phyloP scores from a whole-genome alignment of 371 early-diverging fungal genomes.

The Capillidium heterosporum region DNA sequence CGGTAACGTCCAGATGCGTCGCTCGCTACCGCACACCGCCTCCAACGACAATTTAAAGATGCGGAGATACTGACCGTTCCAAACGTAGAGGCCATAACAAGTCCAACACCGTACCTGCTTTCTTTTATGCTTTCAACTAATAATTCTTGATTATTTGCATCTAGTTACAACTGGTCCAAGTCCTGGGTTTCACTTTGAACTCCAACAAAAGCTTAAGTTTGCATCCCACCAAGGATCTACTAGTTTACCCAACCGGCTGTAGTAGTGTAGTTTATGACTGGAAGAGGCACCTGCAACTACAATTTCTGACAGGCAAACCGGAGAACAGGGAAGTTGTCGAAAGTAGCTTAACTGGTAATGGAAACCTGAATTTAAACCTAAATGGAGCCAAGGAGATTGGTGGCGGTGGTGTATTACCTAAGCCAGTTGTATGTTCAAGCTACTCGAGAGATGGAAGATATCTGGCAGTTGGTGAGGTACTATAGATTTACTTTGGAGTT shows the following conservation, averaged over 20 bases:
- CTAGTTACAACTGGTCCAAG: conserved; percentile 38
- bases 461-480: conserved; percentile 66
- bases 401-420: conserved; percentile 10
- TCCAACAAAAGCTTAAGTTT: conserved; percentile 33
- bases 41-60: not conserved
- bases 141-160: not conserved
- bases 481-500: not conserved
- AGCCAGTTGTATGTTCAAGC: conserved; percentile 25
- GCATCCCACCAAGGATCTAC: conserved; percentile 28
- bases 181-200: conserved; percentile 37
- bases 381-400: conserved; percentile 2
- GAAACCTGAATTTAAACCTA: not conserved
- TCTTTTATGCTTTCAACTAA: not conserved
- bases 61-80: not conserved
- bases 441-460: conserved; percentile 60
- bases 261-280: conserved; percentile 53
- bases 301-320: conserved; percentile 18
- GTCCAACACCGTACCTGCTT: not conserved
- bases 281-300: conserved; percentile 42
- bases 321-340: not conserved
- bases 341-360: not conserved
- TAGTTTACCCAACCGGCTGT: conserved; percentile 61
- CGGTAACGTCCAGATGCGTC: too few relatives aligned
- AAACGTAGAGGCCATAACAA: not conserved
- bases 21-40: not conserved